Evolutionary conservation across 176 grass and related monocot species (phyloP), one percentile per base, ranked within the genome.

Genomic region (Oryza glumipatula): DNA sequence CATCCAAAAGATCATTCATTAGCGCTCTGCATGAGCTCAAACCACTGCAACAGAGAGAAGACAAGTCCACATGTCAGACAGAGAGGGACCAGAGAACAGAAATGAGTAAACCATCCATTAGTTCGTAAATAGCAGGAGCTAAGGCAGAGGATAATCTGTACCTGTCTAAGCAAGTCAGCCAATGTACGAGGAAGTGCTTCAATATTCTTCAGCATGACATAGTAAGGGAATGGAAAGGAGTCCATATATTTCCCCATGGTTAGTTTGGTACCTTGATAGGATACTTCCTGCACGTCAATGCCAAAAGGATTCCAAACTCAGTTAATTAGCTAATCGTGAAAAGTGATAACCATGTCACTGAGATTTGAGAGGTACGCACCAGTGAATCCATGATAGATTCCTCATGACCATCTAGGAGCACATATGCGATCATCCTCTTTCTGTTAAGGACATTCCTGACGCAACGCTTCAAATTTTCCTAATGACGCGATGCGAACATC

Each of bases 101-200:
- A 39, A 81, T 81, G 74, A 85, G 46, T 54, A 54, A 54, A 51
- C 4, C 46, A 84, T 74, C 35, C 26, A 61, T 38, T 82, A 61
- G 47, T 48, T 41, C 51, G 16, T 21, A 21, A 41, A 75, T 12
- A 21, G 52, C 36, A 58, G 4, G 52, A 56, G 45, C n/a, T 24
- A 28, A 67, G 84, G 36, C 26, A 43, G 3, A 28, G n/a, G 47
- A 58, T 76, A 48, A 66, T 76, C 9, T 49, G 80, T 88, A 98
- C 96, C 93, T 98, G 93, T 98, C 96, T 92, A 49, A 95, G 71
- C 66, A 98, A 87, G 80, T 98, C 96, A 72, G 93, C 93, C 72
- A 98, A 73, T 22, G 96, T 95, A 32, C 88, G 91, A 73, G 96
- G 96, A 90, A 98, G 91, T 9, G 87, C 87, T 89, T 98, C 91